Conservation (phyloP, 805 yeast species). For the Citeromyces matritensis region DNA sequence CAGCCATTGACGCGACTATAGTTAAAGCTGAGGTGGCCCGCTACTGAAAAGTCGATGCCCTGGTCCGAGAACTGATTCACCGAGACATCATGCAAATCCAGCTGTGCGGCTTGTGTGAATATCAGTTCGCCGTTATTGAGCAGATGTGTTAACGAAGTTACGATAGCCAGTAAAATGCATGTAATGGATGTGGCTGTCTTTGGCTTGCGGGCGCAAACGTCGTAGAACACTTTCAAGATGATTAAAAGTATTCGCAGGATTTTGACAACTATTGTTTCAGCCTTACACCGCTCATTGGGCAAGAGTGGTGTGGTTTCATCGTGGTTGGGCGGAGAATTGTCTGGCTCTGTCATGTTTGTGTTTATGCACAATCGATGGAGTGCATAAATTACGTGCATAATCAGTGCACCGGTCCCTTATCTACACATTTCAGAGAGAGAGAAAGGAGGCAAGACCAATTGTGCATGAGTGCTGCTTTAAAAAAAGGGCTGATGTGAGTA, state of each 20-base stretch:
- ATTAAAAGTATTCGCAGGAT: background rate
- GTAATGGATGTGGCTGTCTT: background rate
- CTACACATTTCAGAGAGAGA: too few relatives aligned
- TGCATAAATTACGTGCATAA: background rate
- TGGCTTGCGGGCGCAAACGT: background rate
- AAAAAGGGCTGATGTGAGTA: too few relatives aligned
- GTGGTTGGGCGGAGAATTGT: background rate
- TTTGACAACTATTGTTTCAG: background rate
- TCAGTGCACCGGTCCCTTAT: too few relatives aligned
- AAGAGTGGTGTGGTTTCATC: background rate
- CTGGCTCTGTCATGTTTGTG: too few relatives aligned
- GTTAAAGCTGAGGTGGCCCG: constrained; percentile 1
- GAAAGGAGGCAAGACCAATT: too few relatives aligned
- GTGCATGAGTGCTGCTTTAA: too few relatives aligned
- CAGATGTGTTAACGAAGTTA: background rate
- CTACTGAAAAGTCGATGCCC: constrained; percentile 2
- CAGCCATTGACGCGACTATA: constrained; percentile 2
- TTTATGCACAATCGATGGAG: background rate
- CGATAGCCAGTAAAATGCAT: background rate
- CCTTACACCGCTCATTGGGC: background rate
- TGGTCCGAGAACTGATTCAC: constrained; percentile 2
- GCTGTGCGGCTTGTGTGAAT: background rate
- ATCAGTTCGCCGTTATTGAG: background rate
- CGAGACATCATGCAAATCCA: background rate
- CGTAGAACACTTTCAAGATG: background rate